phyloP scores from a whole-genome alignment of 495 filamentous ascomycete genomes.

The Penicillium subrubescens region DNA sequence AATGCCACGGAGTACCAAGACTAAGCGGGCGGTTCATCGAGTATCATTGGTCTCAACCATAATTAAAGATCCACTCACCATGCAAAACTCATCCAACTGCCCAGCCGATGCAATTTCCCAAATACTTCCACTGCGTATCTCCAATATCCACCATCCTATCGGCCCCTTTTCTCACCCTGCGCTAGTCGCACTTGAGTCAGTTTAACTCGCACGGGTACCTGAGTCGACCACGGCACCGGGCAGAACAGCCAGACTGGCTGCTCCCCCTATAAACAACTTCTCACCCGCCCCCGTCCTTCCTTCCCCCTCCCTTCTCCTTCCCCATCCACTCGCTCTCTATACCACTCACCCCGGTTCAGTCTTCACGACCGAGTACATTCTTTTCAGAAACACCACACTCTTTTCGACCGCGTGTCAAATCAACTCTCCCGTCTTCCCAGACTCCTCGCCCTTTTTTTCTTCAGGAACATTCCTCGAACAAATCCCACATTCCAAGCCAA shows the following conservation, averaged over 20 bases:
- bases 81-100: neutral
- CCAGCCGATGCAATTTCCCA: conserved; percentile 2
- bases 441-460: neutral
- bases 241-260: no score
- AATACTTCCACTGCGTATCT: neutral
- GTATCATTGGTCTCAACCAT: neutral
- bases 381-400: conserved; percentile 38
- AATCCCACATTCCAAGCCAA: conserved; percentile 50
- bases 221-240: conserved; percentile 19
- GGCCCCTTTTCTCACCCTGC: conserved; percentile 15
- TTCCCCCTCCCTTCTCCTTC: conserved; percentile 18
- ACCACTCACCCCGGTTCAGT: conserved; percentile 28
- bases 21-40: neutral
- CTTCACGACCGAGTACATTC: conserved; percentile 55
- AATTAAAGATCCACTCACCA: neutral
- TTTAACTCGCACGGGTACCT: conserved; percentile 27
- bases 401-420: conserved; percentile 25
- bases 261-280: conserved; percentile 13
- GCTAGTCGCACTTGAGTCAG: conserved; percentile 1
- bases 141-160: neutral
- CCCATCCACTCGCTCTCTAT: conserved; percentile 33
- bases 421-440: neutral
- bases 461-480: conserved; percentile 25
- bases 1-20: neutral
- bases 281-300: conserved; percentile 14